phyloP scores from a whole-genome alignment of 371 early-diverging fungal species.

The Lichtheimia hyalospora region DNA sequence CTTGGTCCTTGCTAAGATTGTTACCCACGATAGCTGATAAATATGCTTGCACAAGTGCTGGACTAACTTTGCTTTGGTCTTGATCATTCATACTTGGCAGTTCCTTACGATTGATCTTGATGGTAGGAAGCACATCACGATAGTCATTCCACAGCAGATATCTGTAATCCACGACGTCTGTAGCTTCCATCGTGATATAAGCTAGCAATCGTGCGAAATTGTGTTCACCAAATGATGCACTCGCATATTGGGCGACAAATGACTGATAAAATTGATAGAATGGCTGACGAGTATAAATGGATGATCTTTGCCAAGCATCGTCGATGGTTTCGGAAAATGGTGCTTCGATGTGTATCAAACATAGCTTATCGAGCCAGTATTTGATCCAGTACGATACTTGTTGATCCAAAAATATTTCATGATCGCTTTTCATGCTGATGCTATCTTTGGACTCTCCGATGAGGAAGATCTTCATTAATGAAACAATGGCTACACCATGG shows the following conservation, averaged over 20 bases:
- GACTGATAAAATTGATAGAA: constrained; percentile 62
- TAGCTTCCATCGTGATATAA: constrained; percentile 45
- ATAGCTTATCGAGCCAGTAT: constrained; percentile 36
- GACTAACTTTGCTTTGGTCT: neutral
- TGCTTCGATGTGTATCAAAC: constrained; percentile 20
- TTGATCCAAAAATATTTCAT: constrained; percentile 55
- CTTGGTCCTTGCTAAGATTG: constrained; percentile 3
- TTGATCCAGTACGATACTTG: constrained; percentile 36
- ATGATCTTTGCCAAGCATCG: constrained; percentile 45
- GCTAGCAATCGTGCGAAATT: constrained; percentile 44
- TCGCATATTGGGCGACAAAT: constrained; percentile 58
- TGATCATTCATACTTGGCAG: constrained; percentile 6
- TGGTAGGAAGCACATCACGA: constrained; percentile 28
- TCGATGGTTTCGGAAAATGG: constrained; percentile 25
- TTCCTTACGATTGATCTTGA: constrained; percentile 19
- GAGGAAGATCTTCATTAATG: constrained; percentile 55
- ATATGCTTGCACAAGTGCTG: constrained; percentile 11
- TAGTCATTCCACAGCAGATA: constrained; percentile 43
- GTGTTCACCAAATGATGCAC: constrained; percentile 44
- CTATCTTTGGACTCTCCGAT: constrained; percentile 43
- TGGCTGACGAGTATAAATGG: constrained; percentile 33
- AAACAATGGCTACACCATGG: constrained; percentile 42
- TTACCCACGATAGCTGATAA: constrained; percentile 11
- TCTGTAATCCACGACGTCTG: constrained; percentile 46
- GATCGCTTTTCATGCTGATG: constrained; percentile 21